Evolutionary conservation across 2,329 filamentous ascomycete genomes (phyloP).

Genomic region (Fusarium annulatum): DNA sequence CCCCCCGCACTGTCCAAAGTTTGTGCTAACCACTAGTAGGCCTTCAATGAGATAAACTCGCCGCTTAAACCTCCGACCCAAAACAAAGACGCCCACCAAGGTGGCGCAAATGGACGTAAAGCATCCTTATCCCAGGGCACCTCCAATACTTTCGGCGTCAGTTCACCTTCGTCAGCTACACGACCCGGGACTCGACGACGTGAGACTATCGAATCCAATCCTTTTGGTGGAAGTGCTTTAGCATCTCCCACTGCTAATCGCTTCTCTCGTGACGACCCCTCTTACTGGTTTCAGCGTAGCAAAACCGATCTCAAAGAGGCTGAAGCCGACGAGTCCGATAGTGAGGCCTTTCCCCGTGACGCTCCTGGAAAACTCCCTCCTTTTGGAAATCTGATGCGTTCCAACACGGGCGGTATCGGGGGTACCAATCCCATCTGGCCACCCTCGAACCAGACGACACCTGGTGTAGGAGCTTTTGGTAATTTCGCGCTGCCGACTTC

Average conservation of each 20-base stretch:
- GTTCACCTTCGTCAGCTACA: constrained; percentile 76
- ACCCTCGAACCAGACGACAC: constrained; percentile 65
- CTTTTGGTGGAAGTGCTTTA: constrained; percentile 61
- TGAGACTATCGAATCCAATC: constrained; percentile 81
- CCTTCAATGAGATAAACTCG: constrained; percentile 93
- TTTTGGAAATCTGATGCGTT: constrained; percentile 63
- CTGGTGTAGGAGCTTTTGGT: constrained; percentile 84
- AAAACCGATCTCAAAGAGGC: constrained; percentile 64
- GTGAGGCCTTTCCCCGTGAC: constrained; percentile 47
- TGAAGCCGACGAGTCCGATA: constrained; percentile 65
- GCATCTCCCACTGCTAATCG: constrained; percentile 71
- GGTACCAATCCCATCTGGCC: constrained; percentile 59
- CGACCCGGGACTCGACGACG: constrained; percentile 83
- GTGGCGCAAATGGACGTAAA: constrained; percentile 78
- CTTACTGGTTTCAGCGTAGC: constrained; percentile 68
- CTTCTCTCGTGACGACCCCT: constrained; percentile 71
- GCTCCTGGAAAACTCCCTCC: constrained; percentile 48
- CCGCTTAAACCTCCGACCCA: constrained; percentile 86
- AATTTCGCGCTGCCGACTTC: constrained; percentile 78
- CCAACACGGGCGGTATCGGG: constrained; percentile 63
- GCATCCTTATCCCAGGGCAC: constrained; percentile 80
- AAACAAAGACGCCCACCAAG: constrained; percentile 72
- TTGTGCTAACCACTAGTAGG: constrained; percentile 59
- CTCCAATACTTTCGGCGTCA: constrained; percentile 72
- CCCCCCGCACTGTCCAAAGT: constrained; percentile 15